Evolutionary conservation across 768 basidiomycete species (phyloP).

Genomic region (Lyophyllum atratum): DNA sequence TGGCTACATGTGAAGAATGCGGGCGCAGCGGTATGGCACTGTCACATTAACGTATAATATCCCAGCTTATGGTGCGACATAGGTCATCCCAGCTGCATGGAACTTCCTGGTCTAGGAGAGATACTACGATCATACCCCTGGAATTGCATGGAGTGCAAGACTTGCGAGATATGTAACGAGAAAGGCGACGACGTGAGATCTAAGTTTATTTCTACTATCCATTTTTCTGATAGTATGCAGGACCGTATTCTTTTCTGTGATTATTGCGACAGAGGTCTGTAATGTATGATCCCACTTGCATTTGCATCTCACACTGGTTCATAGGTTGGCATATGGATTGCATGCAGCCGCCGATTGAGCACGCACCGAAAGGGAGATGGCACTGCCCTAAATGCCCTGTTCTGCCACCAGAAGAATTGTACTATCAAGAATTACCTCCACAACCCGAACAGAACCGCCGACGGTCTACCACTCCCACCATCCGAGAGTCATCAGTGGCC

Average conservation of each 20-base stretch:
- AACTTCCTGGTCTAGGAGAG: conserved; percentile 57
- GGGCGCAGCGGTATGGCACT: conserved; percentile 71
- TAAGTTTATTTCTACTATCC: neutral
- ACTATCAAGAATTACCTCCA: conserved; percentile 1
- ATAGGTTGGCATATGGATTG: conserved; percentile 87
- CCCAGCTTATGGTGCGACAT: conserved; percentile 4
- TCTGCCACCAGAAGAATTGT: conserved; percentile 19
- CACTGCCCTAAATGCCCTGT: conserved; percentile 67
- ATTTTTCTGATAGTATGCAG: conserved; percentile 39
- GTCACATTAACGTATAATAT: conserved; percentile 4
- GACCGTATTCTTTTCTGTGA: conserved; percentile 89
- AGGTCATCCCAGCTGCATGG: conserved; percentile 91
- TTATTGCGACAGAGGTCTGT: conserved; percentile 84
- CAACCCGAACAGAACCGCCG: conserved; percentile 8
- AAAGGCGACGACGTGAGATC: conserved; percentile 87
- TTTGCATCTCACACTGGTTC: conserved; percentile 4
- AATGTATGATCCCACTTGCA: conserved; percentile 9
- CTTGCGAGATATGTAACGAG: conserved; percentile 81
- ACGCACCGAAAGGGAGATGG: conserved; percentile 78
- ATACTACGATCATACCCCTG: conserved; percentile 75
- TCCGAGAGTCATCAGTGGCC: conserved; percentile 42
- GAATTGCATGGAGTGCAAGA: conserved; percentile 92
- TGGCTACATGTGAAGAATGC: conserved; percentile 83
- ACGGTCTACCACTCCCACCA: conserved; percentile 11
- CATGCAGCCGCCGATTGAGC: conserved; percentile 67